Evolutionary conservation across 345 rosid genomes (phyloP).

Genomic region (Citrus trifoliata): DNA sequence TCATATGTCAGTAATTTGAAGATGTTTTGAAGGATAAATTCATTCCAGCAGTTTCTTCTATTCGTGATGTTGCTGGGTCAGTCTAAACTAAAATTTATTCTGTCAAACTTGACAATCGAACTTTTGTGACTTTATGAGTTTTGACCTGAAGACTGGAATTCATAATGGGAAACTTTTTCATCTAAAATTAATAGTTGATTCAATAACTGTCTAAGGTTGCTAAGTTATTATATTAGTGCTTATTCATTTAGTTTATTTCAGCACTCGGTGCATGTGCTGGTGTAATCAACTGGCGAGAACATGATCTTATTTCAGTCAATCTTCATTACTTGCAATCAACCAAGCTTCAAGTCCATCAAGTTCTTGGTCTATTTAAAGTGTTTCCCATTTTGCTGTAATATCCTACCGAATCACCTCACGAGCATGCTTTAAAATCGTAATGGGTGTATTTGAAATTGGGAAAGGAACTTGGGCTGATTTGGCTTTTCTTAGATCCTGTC

Average conservation of each 20-base stretch:
- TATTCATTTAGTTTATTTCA: not conserved
- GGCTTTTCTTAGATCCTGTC: not conserved
- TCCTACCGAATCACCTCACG: not conserved
- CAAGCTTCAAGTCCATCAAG: not conserved
- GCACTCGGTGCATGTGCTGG: not conserved
- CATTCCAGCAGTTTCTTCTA: not conserved
- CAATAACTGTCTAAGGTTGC: not conserved
- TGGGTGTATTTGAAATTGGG: not conserved
- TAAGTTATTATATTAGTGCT: not conserved
- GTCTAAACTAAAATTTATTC: not conserved
- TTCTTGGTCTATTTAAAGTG: not conserved
- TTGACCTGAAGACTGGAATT: not conserved
- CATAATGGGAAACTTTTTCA: not conserved
- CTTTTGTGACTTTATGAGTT: not conserved
- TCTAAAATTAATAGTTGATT: not conserved
- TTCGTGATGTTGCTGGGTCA: not conserved
- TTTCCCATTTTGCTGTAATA: not conserved
- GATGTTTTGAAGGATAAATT: not conserved
- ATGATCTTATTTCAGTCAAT: not conserved
- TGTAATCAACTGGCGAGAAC: not conserved
- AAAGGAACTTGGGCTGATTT: not conserved
- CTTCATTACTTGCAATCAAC: not conserved
- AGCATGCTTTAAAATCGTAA: not conserved
- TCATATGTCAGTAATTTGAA: not conserved
- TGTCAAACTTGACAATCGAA: not conserved